Evolutionary conservation across 345 rosid species (phyloP).

Genomic region (Toxicodendron radicans): DNA sequence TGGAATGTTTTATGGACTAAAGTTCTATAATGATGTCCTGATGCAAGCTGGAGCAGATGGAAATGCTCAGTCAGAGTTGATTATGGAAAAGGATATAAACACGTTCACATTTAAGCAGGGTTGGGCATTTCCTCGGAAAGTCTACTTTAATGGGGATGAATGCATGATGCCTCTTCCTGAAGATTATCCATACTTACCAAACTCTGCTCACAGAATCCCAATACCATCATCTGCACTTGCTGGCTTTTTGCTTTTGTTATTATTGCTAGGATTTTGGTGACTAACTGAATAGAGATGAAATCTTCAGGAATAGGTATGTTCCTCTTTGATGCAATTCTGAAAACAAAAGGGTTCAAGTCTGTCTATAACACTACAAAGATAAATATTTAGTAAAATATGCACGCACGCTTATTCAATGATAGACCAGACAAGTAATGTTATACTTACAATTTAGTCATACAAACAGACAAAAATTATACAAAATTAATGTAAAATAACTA

Average conservation of each 20-base stretch:
- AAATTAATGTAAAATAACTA: no score
- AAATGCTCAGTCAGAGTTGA: conserved; percentile 41
- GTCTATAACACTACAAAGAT: no score
- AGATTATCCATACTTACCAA: conserved; percentile 32
- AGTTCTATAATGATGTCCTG: conserved; percentile 34
- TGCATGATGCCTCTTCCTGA: conserved; percentile 39
- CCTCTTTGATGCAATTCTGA: background rate
- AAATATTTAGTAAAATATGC: no score
- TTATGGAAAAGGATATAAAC: conserved; percentile 31
- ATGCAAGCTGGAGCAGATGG: conserved; percentile 39
- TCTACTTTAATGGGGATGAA: conserved; percentile 45
- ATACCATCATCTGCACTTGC: background rate
- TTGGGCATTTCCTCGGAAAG: conserved; percentile 42
- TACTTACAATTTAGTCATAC: no score
- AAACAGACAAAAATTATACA: no score
- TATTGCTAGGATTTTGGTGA: conserved; percentile 9
- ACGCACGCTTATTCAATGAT: no score
- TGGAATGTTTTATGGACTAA: conserved; percentile 40
- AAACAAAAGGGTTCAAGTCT: background rate
- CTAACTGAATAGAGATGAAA: background rate
- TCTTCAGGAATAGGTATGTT: background rate
- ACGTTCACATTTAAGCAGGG: conserved; percentile 35
- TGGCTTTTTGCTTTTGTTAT: conserved; percentile 11
- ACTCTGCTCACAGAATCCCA: conserved; percentile 13
- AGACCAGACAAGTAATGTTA: no score